phyloP scores from a whole-genome alignment of 257 asterid genomes.

The Solanum piurae region DNA sequence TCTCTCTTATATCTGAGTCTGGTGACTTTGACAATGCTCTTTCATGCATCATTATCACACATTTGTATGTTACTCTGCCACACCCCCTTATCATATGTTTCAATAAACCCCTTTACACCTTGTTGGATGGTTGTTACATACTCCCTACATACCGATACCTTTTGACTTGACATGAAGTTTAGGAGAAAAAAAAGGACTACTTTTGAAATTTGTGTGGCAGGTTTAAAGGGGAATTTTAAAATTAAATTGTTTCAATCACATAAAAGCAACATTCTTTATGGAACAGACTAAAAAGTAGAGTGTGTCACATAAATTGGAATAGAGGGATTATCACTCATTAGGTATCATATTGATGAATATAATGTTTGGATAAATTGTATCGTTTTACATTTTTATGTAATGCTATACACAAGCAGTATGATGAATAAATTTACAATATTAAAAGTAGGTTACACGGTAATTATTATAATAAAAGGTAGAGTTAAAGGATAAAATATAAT shows the following conservation, averaged over 20 bases:
- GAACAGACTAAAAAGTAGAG: neutral
- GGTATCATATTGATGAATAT: neutral
- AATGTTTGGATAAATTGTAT: neutral
- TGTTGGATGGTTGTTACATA: neutral
- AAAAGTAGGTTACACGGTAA: neutral
- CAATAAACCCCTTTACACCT: neutral
- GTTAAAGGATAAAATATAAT: neutral
- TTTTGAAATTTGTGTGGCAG: neutral
- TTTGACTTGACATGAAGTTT: neutral
- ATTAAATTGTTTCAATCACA: neutral
- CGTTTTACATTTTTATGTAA: neutral
- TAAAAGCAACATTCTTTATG: neutral
- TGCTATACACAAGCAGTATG: neutral
- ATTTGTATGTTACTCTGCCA: constrained; percentile 29
- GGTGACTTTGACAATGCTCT: constrained; percentile 49
- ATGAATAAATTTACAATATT: neutral
- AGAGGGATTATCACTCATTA: neutral
- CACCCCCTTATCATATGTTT: neutral
- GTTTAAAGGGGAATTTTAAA: neutral
- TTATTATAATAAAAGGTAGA: neutral
- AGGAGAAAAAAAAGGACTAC: neutral
- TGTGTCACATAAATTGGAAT: neutral
- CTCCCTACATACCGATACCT: neutral
- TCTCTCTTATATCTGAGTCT: constrained; percentile 45
- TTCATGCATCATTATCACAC: constrained; percentile 72